phyloP scores from a whole-genome alignment of 768 basidiomycete species.

The Pleurotus salmoneostramineus region DNA sequence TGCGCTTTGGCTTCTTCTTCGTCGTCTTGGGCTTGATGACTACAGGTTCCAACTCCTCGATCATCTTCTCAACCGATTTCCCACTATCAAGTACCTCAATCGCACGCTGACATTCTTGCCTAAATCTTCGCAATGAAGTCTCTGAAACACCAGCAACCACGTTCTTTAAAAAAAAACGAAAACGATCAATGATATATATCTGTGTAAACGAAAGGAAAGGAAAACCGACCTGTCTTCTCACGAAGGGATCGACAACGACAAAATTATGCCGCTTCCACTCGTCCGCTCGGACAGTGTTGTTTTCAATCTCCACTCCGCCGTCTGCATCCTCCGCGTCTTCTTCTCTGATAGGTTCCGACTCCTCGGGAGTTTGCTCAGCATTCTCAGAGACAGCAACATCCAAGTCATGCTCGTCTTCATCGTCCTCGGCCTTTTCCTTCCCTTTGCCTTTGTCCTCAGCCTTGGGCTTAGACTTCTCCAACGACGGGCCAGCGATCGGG shows the following conservation, averaged over 20 bases:
- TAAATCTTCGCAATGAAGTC: neutral
- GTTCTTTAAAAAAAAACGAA: neutral
- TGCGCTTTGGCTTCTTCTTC: neutral
- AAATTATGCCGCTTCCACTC: slow-evolving; percentile 7
- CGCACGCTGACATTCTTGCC: neutral
- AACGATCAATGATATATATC: neutral
- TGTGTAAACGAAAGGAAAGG: neutral
- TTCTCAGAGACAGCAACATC: neutral
- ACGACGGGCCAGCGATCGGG: neutral
- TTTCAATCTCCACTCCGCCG: neutral
- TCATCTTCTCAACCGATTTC: neutral
- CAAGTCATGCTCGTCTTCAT: neutral
- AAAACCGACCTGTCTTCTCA: slow-evolving; percentile 27
- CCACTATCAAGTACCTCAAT: neutral
- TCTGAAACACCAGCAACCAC: neutral
- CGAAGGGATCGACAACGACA: slow-evolving; percentile 38
- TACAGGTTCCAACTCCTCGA: neutral
- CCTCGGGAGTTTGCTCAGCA: neutral
- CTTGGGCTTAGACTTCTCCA: neutral
- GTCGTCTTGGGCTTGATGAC: neutral
- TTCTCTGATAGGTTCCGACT: neutral
- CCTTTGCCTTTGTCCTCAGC: neutral
- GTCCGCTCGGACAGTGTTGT: neutral
- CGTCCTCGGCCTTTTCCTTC: neutral
- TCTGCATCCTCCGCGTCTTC: neutral